Base-by-base conservation (phyloP, 2,329 filamentous ascomycete genomes). In the Leptographium lundbergii region DNA sequence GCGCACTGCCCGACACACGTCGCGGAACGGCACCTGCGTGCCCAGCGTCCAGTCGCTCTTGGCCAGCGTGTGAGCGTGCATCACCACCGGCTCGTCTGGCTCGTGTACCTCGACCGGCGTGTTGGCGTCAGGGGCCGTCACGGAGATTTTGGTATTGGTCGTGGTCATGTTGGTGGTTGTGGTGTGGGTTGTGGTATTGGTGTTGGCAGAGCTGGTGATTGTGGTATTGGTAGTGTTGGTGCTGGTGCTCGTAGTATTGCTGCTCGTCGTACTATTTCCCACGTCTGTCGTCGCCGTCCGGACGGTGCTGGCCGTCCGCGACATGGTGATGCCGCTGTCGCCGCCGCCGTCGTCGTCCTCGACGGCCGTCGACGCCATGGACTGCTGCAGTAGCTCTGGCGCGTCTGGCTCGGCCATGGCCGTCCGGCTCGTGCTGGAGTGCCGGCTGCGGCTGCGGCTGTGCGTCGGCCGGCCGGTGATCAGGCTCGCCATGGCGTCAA, bases 11-110 rank as follows among this genome's bases (percentile, higher is more conserved):
- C 82, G 80, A 72, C 91, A 96, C 3, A 96, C 92, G 58, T 89
- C 85, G 59, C 91, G 84, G 70, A 97, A 96, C 0, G 87, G 82
- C 57, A 95, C 86, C n/a, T 89, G 86, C 36, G 86, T 85, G 1
- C 91, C 96, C 55, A 95, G 77, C 0, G 91, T 96, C 72, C 89
- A 89, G 50, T 70, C 83, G 52, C 60, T 65, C 6, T 60, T 56
- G 50, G 61, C 56, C 19, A 65, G 51, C 17, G 60, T 66, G 60
- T 67, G 64, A 3, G 67, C 89, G 70, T 96, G 91, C 60, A 90
- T 81, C 3, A 96, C 91, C 57, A 88, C 81, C 0, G 91, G 91
- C 69, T 95, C 91, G 52, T 78, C 72, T 63, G 14, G 22, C 24
- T 27, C n/a, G 17, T 5, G 4, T 17, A 32, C 17, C 4, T 52